phyloP scores from a whole-genome alignment of 768 basidiomycete species.

The Leccinum fibrillosum region DNA sequence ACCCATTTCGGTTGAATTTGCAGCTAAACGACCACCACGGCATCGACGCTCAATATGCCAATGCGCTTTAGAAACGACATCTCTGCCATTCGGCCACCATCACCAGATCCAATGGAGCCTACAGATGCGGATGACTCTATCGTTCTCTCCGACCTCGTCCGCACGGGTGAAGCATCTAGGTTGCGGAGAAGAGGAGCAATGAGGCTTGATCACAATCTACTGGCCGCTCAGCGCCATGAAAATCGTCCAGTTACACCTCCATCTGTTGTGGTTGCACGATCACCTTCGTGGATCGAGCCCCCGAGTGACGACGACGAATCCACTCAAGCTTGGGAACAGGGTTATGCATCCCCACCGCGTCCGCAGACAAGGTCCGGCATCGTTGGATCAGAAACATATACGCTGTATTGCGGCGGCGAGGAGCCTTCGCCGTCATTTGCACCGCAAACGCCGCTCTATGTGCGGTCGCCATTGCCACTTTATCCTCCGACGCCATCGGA shows the following conservation, averaged over 20 bases:
- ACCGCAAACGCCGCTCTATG: constrained; percentile 19
- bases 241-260: constrained; percentile 22
- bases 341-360: constrained; percentile 29
- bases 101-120: constrained; percentile 25
- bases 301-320: constrained; percentile 33
- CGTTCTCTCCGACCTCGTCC: constrained; percentile 69
- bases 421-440: constrained; percentile 10
- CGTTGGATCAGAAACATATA: constrained; percentile 24
- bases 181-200: constrained; percentile 72
- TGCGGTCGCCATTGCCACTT: constrained; percentile 38
- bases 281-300: constrained; percentile 35
- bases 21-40: constrained; percentile 22
- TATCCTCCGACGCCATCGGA: constrained; percentile 27
- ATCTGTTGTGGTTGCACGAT: constrained; percentile 25
- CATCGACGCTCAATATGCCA: constrained; percentile 25
- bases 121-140: constrained; percentile 65
- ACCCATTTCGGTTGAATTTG: constrained; percentile 6
- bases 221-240: constrained; percentile 29
- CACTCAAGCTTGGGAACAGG: constrained; percentile 33
- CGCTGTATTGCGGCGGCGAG: constrained; percentile 44
- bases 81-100: constrained; percentile 4
- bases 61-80: constrained; percentile 28
- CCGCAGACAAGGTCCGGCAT: constrained; percentile 13
- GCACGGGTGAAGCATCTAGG: constrained; percentile 71
- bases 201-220: constrained; percentile 48